A percentile compares a stretch with the other conserved stretches of the same genome.
Evolutionary conservation across 495 filamentous ascomycete species (phyloP).

Genomic region (Xylaria castorea): DNA sequence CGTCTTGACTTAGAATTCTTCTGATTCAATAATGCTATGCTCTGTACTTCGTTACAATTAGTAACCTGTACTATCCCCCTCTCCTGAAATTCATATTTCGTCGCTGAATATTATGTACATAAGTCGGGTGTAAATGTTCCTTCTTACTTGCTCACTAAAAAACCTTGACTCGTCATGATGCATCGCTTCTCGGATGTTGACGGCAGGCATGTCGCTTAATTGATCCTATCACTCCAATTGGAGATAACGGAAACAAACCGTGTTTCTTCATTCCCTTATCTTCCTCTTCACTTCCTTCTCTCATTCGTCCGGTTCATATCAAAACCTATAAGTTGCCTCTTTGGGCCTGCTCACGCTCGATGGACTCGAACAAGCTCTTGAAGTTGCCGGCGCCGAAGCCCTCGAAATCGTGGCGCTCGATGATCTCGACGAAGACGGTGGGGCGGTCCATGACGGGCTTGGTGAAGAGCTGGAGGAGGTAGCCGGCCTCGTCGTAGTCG

Average conservation of each 20-base stretch:
- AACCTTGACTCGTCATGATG: not conserved
- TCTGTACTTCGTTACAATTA: not conserved
- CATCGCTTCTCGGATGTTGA: not conserved
- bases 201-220: not conserved
- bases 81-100: not conserved
- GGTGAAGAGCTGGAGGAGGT: conserved; percentile 85
- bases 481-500: conserved; percentile 90
- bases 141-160: not conserved
- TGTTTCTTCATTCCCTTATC: not conserved
- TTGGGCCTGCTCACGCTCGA: conserved; percentile 86
- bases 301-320: not conserved
- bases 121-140: not conserved
- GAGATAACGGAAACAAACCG: not conserved
- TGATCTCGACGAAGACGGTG: conserved; percentile 94
- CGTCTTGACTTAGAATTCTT: not conserved
- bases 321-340: conserved; percentile 76
- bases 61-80: not conserved
- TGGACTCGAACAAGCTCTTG: conserved; percentile 89
- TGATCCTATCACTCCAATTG: not conserved
- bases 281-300: not conserved
- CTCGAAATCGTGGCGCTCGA: conserved; percentile 83
- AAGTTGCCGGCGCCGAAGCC: conserved; percentile 97
- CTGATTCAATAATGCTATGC: not conserved
- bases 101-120: conserved; percentile 7
- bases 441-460: conserved; percentile 92